Conservation (phyloP, 345 rosid genomes). For the Erucastrum elatum region DNA sequence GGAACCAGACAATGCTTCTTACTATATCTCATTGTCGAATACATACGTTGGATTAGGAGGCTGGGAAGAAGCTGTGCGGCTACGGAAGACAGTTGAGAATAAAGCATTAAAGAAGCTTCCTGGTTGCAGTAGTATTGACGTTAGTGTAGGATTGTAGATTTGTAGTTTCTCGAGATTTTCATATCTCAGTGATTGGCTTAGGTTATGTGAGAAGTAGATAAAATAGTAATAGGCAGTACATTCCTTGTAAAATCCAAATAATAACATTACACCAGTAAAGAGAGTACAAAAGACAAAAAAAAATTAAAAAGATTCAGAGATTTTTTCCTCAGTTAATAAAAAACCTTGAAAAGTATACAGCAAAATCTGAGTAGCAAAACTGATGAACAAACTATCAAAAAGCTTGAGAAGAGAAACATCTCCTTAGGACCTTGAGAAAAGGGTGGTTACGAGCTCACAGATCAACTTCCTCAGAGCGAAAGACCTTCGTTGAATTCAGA, state of each 20-base stretch:
- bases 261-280: neutral
- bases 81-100: constrained; percentile 39
- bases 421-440: neutral
- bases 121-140: constrained; percentile 40
- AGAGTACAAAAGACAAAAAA: neutral
- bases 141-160: neutral
- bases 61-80: constrained; percentile 56
- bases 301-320: neutral
- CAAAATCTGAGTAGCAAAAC: constrained; percentile 25
- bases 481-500: neutral
- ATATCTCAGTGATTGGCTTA: neutral
- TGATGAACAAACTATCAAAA: constrained; percentile 10
- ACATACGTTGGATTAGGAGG: constrained; percentile 47
- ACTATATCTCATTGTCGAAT: constrained; percentile 52
- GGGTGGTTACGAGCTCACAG: neutral
- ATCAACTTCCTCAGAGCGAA: constrained; percentile 23
- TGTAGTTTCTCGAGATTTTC: neutral
- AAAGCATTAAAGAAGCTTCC: constrained; percentile 47
- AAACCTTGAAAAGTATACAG: neutral
- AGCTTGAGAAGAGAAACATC: constrained; percentile 16
- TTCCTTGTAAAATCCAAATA: neutral
- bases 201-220: constrained; percentile 45
- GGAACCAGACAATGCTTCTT: constrained; percentile 58
- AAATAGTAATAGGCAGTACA: constrained; percentile 29
- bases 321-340: constrained; percentile 13